Evolutionary conservation across 139 green algal genomes (phyloP).

Genomic region (Spirogloea muscicola): DNA sequence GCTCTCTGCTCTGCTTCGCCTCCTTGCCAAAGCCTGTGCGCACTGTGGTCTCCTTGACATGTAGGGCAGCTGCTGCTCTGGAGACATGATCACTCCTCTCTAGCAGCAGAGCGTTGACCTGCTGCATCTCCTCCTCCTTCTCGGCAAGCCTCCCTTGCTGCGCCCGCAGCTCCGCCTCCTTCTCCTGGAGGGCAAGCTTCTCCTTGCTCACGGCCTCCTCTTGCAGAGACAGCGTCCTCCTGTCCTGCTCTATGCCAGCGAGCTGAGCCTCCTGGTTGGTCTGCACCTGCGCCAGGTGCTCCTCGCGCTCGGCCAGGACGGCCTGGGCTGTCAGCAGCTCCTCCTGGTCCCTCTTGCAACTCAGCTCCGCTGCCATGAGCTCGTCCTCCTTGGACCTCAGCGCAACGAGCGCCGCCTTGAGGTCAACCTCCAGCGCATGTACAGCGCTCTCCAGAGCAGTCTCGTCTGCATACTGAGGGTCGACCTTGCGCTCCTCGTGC

Average conservation of each 20-base stretch:
- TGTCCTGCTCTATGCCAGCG: too few relatives aligned
- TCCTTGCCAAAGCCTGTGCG: too few relatives aligned
- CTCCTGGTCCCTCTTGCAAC: conserved; percentile 13
- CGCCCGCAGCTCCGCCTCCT: conserved; percentile 30
- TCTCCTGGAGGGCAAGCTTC: conserved; percentile 26
- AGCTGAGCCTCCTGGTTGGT: too few relatives aligned
- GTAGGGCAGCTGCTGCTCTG: too few relatives aligned
- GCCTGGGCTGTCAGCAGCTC: conserved; percentile 21
- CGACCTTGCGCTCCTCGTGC: conserved; percentile 16
- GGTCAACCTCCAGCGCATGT: conserved; percentile 25
- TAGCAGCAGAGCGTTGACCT: conserved; percentile 8
- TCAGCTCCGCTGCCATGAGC: conserved; percentile 19
- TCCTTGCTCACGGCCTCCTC: too few relatives aligned
- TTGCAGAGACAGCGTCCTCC: too few relatives aligned
- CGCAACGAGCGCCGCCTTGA: conserved; percentile 16
- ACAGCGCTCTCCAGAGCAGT: conserved; percentile 22
- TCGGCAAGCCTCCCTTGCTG: conserved; percentile 19
- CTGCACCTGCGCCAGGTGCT: background rate
- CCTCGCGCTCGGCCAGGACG: conserved; percentile 6
- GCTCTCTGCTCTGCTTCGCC: too few relatives aligned
- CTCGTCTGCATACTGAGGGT: conserved; percentile 14
- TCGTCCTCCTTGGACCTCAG: conserved; percentile 30
- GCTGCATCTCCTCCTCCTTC: conserved; percentile 17
- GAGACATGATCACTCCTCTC: too few relatives aligned
- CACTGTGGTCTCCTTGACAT: too few relatives aligned